These are phyloP conservation scores for Tausonia pullulans DNA, from an alignment of 1,284 basidiomycete genomes.

Conservation along the genomic window DNA sequence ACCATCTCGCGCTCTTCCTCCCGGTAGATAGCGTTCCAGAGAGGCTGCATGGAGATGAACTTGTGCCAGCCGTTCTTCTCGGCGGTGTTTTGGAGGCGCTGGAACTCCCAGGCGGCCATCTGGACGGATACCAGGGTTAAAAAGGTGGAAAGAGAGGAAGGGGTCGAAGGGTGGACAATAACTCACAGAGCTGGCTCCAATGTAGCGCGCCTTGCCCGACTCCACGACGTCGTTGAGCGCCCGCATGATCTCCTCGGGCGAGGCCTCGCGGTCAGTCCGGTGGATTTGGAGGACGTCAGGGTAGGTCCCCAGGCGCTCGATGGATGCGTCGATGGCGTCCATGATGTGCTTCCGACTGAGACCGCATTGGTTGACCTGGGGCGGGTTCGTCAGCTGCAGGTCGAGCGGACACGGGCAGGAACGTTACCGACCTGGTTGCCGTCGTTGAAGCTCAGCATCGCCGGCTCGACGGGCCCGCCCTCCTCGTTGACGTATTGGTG, in stretches of 20 bases:
- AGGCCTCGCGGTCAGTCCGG: conserved; percentile 50
- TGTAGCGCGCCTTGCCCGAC: conserved; percentile 52
- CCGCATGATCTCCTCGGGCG: conserved; percentile 53
- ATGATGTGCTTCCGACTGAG: conserved; percentile 48
- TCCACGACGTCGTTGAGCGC: conserved; percentile 57
- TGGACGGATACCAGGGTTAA: not conserved
- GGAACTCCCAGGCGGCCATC: conserved; percentile 36
- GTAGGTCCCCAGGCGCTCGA: conserved; percentile 57
- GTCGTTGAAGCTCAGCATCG: not conserved
- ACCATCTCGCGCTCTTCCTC: conserved; percentile 55
- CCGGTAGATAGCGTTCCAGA: conserved; percentile 42
- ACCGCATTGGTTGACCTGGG: conserved; percentile 40
- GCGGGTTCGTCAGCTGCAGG: conserved; percentile 21
- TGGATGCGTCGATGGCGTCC: conserved; percentile 52
- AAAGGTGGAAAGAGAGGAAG: not conserved
- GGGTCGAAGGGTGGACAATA: too few species aligned
- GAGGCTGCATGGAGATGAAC: conserved; percentile 57
- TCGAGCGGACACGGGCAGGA: not conserved
- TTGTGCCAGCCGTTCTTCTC: conserved; percentile 46
- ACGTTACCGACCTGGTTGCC: not conserved
- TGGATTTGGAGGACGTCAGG: conserved; percentile 49
- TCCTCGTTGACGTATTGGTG: conserved; percentile 1
- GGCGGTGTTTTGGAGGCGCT: conserved; percentile 34
- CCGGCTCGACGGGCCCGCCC: not conserved
- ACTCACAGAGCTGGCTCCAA: conserved; percentile 34